Evolutionary conservation across 2,329 filamentous ascomycete genomes (phyloP), one percentile per base, ranked within the genome.

Genomic region (Volutella citrinella): DNA sequence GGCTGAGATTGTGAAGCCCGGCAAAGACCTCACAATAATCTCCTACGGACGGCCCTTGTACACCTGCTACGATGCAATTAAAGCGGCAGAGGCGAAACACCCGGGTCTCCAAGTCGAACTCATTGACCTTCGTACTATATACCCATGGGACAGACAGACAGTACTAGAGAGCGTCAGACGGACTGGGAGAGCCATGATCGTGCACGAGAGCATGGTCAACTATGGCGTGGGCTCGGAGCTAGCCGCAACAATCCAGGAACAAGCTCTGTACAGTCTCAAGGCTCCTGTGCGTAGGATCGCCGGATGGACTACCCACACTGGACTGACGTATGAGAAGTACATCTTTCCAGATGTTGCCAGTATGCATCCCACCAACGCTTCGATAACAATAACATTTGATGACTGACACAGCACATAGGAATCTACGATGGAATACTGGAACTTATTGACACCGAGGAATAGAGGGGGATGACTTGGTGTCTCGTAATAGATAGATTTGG

Each of bases 1-100:
- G 56, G 89, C 89, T 0, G 88, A 95, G 56, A 64, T 94, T 0
- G 55, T 95, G 15, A 90, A 88, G 57, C 67, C 80, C 29, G 89
- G 89, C 20, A 81, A 74, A 31, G 80, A 94, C 45, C 57, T 95
- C 16, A 95, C 88, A 0, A 70, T 95, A 14, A 72, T 95, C 10
- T 91, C 86, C 3, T 95, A 95, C 51, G 89, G 89, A 10, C 87
- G 90, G 46, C 88, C 89, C n/a, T 64, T 95, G 12, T 95, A 95
- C 60, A 84, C 81, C 20, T 95, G 87, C 58, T 77, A 78, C 29
- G 72, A 76, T 6, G 89, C 89, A 0, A 84, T 94, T 38, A 72
- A 80, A 35, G 80, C 78, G n/a, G 82, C 85, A 4, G 75, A 79
- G 54, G 78, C 87, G 57, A 87, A 87, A n/a, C 16, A 18, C 44